Conservation (phyloP, 768 basidiomycete genomes). For the Favolaschia claudopus region DNA sequence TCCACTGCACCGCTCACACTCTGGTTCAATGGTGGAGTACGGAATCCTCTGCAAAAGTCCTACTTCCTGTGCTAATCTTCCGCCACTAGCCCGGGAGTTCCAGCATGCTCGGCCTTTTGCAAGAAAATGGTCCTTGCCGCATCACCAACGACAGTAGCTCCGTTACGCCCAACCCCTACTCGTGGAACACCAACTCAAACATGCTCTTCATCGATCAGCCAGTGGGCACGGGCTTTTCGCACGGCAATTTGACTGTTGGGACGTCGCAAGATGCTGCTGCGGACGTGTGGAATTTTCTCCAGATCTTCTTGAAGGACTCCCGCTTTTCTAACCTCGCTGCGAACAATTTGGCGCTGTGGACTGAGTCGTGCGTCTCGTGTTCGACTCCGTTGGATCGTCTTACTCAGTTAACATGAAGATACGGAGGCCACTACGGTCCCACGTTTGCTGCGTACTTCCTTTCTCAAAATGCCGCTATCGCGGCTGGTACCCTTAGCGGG, state of each 20-base stretch:
- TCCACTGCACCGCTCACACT: constrained; percentile 67
- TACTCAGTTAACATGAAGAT: too few relatives aligned
- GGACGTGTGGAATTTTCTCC: constrained; percentile 69
- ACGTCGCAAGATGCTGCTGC: constrained; percentile 62
- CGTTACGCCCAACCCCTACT: constrained; percentile 58
- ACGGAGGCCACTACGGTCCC: constrained; percentile 78
- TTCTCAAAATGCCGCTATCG: constrained; percentile 64
- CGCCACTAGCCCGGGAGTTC: constrained; percentile 58
- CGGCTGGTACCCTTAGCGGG: constrained; percentile 52
- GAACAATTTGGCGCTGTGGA: constrained; percentile 66
- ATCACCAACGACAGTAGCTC: constrained; percentile 61
- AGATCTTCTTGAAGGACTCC: constrained; percentile 65
- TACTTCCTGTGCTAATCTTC: neutral
- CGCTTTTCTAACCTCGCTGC: constrained; percentile 56
- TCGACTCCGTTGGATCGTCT: too few relatives aligned
- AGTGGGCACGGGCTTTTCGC: constrained; percentile 70
- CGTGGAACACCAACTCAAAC: constrained; percentile 67
- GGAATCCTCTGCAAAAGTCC: constrained; percentile 29
- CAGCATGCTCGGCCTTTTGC: constrained; percentile 71
- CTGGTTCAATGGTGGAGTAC: constrained; percentile 72
- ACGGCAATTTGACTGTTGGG: constrained; percentile 57
- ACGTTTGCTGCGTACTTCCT: constrained; percentile 72
- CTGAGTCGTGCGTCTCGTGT: constrained; percentile 59
- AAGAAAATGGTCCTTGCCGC: constrained; percentile 80
- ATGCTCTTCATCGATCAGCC: constrained; percentile 73